Conservation (phyloP, 2,329 filamentous ascomycete species). For the Calonectria naviculata region DNA sequence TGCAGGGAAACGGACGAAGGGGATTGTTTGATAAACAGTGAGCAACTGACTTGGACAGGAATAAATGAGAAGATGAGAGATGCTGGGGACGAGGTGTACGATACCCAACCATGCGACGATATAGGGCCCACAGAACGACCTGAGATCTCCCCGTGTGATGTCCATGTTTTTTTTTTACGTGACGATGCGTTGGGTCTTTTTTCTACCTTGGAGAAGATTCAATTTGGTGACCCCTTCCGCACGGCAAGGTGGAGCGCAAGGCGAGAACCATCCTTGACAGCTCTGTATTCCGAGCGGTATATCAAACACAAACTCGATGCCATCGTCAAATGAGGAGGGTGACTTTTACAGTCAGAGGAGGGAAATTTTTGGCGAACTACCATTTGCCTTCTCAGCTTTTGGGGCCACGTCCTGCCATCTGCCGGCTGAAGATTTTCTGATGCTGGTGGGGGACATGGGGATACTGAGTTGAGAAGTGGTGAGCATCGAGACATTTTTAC, state of each 20-base stretch:
- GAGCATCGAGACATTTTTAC: slow-evolving; percentile 54
- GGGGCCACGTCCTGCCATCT: slow-evolving; percentile 50
- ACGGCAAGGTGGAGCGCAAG: slow-evolving; percentile 82
- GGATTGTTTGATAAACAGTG: slow-evolving; percentile 62
- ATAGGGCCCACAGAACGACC: slow-evolving; percentile 19
- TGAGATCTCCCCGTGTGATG: slow-evolving; percentile 6
- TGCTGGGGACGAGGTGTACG: slow-evolving; percentile 45
- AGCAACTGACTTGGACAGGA: slow-evolving; percentile 39
- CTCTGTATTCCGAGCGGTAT: slow-evolving; percentile 83
- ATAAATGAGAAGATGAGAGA: slow-evolving; percentile 32
- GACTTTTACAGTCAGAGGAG: slow-evolving; percentile 11
- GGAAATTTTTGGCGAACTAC: slow-evolving; percentile 45
- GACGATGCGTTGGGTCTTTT: neutral
- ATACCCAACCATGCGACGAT: slow-evolving; percentile 48
- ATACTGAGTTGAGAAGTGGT: slow-evolving; percentile 49
- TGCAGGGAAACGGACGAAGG: slow-evolving; percentile 62
- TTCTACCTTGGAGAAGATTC: slow-evolving; percentile 9
- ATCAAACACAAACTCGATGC: slow-evolving; percentile 54
- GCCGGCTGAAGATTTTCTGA: slow-evolving; percentile 29
- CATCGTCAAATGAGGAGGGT: slow-evolving; percentile 43
- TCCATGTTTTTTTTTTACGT: slow-evolving; percentile 1
- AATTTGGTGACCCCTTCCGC: slow-evolving; percentile 57
- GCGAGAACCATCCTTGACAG: slow-evolving; percentile 78
- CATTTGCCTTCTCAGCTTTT: slow-evolving; percentile 55
- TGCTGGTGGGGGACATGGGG: slow-evolving; percentile 38